Conservation (phyloP, 805 yeast species). For the Nakazawaea anatomiae region DNA sequence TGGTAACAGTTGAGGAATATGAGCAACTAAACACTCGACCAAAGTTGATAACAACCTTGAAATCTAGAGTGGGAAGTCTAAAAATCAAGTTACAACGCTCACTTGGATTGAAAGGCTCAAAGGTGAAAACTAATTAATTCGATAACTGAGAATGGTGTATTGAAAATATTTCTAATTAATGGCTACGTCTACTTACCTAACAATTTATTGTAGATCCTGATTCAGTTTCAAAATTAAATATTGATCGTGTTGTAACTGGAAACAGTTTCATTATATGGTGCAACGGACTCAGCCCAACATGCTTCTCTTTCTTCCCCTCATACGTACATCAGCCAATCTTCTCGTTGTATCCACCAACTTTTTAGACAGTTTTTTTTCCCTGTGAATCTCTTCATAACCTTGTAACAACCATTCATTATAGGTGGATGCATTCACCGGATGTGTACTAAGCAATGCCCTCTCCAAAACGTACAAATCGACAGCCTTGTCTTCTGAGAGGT, state of each 20-base stretch:
- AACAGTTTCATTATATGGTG: too few species aligned
- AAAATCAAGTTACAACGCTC: background rate
- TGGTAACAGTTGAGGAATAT: slow-evolving; percentile 66
- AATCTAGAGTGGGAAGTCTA: background rate
- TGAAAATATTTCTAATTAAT: too few species aligned
- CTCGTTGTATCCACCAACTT: slow-evolving; percentile 47
- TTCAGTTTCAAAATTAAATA: too few species aligned
- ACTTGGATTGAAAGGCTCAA: background rate
- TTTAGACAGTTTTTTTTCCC: slow-evolving; percentile 26
- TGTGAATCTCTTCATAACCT: slow-evolving; percentile 51
- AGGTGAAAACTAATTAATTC: background rate
- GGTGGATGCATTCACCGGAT: slow-evolving; percentile 60
- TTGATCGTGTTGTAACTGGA: too few species aligned
- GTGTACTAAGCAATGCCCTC: slow-evolving; percentile 87
- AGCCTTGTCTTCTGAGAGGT: slow-evolving; percentile 84
- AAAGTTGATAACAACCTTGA: background rate
- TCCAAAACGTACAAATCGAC: slow-evolving; percentile 95
- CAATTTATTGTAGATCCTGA: too few species aligned
- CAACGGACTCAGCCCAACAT: slow-evolving; percentile 62
- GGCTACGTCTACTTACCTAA: background rate
- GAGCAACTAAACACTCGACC: background rate
- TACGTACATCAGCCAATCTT: slow-evolving; percentile 76
- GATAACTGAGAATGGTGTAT: too few species aligned
- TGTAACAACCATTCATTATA: slow-evolving; percentile 68
- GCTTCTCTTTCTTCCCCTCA: slow-evolving; percentile 92